Conservation (phyloP, 2,329 filamentous ascomycete species). For the Cladophialophora yegresii region DNA sequence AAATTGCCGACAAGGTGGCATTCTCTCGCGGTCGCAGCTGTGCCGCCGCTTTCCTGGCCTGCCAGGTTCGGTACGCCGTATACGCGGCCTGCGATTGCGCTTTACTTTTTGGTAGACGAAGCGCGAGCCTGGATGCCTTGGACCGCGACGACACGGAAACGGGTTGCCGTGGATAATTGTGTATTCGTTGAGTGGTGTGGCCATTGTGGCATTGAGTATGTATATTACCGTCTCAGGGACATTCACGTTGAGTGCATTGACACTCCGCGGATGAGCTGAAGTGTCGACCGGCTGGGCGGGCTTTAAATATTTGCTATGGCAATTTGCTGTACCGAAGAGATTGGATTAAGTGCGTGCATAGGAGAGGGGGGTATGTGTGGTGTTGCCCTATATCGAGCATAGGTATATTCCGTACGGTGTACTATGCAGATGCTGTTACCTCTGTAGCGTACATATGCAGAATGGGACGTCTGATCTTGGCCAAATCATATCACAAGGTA, state of each 20-base stretch:
- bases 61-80: not conserved
- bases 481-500: not conserved
- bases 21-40: not conserved
- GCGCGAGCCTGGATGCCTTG: not conserved
- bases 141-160: not conserved
- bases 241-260: not conserved
- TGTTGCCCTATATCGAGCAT: too few relatives aligned
- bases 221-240: too few relatives aligned
- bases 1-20: not conserved
- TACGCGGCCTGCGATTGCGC: not conserved
- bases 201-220: too few relatives aligned
- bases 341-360: not conserved
- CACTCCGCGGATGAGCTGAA: not conserved
- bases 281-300: not conserved
- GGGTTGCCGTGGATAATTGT: not conserved
- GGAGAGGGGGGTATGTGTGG: too few relatives aligned
- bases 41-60: not conserved
- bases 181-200: not conserved
- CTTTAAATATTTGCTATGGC: too few relatives aligned
- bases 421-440: not conserved
- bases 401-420: too few relatives aligned
- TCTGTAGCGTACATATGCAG: not conserved
- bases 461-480: not conserved
- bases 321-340: too few relatives aligned
- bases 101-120: not conserved